Base-by-base conservation (phyloP, 257 asterid genomes). In the Solanum etuberosum region DNA sequence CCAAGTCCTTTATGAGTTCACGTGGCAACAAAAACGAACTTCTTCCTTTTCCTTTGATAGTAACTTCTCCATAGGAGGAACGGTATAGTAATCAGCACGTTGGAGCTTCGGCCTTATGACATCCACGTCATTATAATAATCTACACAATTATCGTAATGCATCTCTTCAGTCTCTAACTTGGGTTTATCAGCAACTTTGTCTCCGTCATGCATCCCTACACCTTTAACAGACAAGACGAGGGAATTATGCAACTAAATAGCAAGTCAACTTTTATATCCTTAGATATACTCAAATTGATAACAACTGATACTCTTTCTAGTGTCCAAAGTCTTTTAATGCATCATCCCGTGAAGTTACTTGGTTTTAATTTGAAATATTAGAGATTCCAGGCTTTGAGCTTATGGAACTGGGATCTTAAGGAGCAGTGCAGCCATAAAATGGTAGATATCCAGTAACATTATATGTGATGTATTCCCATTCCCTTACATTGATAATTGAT, bases 71-170 rank as follows among this genome's bases (percentile, higher is more conserved):
- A 32, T 32, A 32, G 34, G 34, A 83, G 92, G 91, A 54, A 51
- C 71, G 25, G 76, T 83, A 72, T 89, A 91, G 84, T 89, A 86
- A 18, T 91, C 90, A 43, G 85, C 54, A 51, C 54, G 61, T 9
- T 20, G n/a, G 57, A 87, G 84, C 87, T 87, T 91, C 11, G 90
- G 92, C 63, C 86, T 78, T 74, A 68, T 20, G 38, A 31, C 73
- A 81, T 87, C 87, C 23, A 88, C 81, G 81, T 80, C 86, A 18
- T 73, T 86, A n/a, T n/a, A n/a, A 34, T 59, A 86, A 57, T 83
- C 5, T 6, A 2, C 40, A 32, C 12, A 29, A 7, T 31, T 54
- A n/a, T n/a, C n/a, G n/a, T n/a, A n/a, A n/a, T n/a, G n/a, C n/a
- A n/a, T n/a, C n/a, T n/a, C n/a, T n/a, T n/a, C n/a, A n/a, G n/a